phyloP scores from a whole-genome alignment of 2,329 filamentous ascomycete species.

The Scedosporium dehoogii region DNA sequence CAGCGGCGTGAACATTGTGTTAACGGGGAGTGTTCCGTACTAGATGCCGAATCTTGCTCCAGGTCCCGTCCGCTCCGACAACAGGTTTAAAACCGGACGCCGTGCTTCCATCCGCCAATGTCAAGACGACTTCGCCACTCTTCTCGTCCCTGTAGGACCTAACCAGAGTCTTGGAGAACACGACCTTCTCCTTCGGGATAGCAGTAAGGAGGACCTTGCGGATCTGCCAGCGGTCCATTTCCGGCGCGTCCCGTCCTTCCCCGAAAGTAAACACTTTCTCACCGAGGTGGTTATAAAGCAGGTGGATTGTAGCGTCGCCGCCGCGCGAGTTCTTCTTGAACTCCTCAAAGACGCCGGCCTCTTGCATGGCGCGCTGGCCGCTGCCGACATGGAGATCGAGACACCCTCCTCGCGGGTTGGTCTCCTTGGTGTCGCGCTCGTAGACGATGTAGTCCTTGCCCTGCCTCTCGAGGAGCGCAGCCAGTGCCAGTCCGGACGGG shows the following conservation, averaged over 20 bases:
- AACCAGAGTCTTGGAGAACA: slow-evolving; percentile 33
- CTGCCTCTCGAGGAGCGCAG: slow-evolving; percentile 37
- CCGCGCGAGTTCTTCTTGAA: slow-evolving; percentile 41
- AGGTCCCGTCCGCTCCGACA: slow-evolving; percentile 26
- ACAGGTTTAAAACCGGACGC: slow-evolving; percentile 27
- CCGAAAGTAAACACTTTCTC: neutral
- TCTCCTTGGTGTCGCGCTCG: slow-evolving; percentile 33
- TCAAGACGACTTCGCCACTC: slow-evolving; percentile 22
- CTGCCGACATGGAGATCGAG: slow-evolving; percentile 43
- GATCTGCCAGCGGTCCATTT: slow-evolving; percentile 42
- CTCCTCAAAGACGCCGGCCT: slow-evolving; percentile 37
- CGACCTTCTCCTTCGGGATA: slow-evolving; percentile 31
- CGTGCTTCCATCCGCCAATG: slow-evolving; percentile 20
- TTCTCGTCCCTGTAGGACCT: slow-evolving; percentile 21
- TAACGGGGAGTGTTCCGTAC: slow-evolving; percentile 14
- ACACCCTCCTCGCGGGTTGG: slow-evolving; percentile 38
- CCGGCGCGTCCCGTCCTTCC: slow-evolving; percentile 28
- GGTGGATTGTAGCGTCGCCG: slow-evolving; percentile 32
- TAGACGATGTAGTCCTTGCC: slow-evolving; percentile 37
- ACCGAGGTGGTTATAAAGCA: slow-evolving; percentile 18
- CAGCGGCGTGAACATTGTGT: no score
- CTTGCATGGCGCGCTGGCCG: slow-evolving; percentile 39
- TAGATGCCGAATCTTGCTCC: slow-evolving; percentile 25
- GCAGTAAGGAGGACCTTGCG: slow-evolving; percentile 33
- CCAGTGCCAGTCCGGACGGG: slow-evolving; percentile 32